Evolutionary conservation across 2,329 filamentous ascomycete species (phyloP), one percentile per base, ranked within the genome.

Genomic region (Cercospora janseana): DNA sequence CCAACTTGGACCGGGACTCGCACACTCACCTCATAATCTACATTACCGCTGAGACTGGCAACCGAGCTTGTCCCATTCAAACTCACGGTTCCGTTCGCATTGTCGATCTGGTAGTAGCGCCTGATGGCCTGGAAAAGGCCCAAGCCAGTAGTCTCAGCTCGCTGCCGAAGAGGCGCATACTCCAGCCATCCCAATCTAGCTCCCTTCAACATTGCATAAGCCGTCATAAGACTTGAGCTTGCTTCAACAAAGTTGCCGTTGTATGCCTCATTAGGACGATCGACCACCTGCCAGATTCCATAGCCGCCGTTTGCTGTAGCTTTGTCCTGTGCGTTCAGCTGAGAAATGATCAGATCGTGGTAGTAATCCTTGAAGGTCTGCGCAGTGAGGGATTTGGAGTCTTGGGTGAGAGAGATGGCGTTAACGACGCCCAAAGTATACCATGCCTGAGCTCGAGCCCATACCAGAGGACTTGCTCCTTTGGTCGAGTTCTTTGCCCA

Each of bases 181-280:
- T 57, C 52, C 10, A 72, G 54, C 27, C 70, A 63, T 0, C 73
- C 74, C 4, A 72, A 35, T 23, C 69, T 60, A 6, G 69, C 65
- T 0, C 75, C 79, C 55, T 72, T 75, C 9, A 81, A 62, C 52
- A 80, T 64, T 0, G 76, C 73, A 47, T 78, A 80, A 0, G 73
- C 70, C 57, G 81, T 82, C 75, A 84, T 80, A 2, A 76, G 76
- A 7, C 75, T 77, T 8, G 73, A 78, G 45, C 78, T 81, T 24
- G 76, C 78, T 69, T 84, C 81, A 29, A 84, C 71, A 60, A 81
- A 84, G 60, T 85, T 84, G 0, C 75, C 77, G 24, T 70, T 18
- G 1, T 45, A 54, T 9, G 31, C 64, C 58, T 1, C 71, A 5
- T 57, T 73, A 0, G 74, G 72, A 29, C 75, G 71, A 51, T 73